Evolutionary conservation across 1,284 basidiomycete species (phyloP).

Genomic region (Leccinum solheimii): DNA sequence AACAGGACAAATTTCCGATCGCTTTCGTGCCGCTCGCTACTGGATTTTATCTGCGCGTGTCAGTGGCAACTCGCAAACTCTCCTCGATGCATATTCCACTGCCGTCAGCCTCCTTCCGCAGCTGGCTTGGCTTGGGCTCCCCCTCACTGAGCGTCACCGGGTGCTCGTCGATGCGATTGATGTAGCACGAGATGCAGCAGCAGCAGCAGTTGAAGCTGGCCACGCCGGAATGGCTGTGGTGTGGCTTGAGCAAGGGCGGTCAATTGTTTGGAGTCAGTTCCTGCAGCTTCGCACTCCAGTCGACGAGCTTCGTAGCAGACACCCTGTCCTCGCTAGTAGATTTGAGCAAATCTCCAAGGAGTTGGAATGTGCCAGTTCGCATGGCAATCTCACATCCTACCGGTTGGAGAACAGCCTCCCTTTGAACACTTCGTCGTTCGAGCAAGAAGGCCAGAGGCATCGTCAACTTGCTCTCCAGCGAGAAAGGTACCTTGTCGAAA

Average conservation of each 20-base stretch:
- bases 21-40: background rate
- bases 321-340: background rate
- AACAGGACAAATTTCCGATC: background rate
- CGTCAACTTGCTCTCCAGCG: background rate
- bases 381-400: background rate
- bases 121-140: conserved; percentile 8
- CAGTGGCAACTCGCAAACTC: background rate
- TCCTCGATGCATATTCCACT: background rate
- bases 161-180: background rate
- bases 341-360: background rate
- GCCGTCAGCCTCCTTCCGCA: conserved; percentile 4
- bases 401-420: background rate
- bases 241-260: conserved; percentile 13
- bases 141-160: conserved; percentile 1
- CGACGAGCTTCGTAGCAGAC: background rate
- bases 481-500: background rate
- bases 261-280: conserved; percentile 6
- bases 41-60: background rate
- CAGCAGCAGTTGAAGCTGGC: background rate
- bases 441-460: background rate
- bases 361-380: background rate
- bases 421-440: background rate
- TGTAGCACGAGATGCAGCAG: background rate
- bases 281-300: background rate
- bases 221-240: background rate